phyloP scores from a whole-genome alignment of 805 yeast genomes.

The Geotrichum ghanense region DNA sequence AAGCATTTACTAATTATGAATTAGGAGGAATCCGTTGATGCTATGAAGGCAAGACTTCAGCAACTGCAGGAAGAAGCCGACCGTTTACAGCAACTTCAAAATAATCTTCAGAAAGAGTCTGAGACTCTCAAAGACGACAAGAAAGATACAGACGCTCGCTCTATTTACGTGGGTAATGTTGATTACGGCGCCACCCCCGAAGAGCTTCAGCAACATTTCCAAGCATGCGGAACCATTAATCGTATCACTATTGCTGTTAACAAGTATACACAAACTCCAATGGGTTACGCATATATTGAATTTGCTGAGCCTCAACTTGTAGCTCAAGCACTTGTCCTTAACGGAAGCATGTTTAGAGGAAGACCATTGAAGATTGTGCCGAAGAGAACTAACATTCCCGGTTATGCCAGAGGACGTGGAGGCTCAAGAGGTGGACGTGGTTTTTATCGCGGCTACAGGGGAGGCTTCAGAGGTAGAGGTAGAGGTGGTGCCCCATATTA shows the following conservation, averaged over 20 bases:
- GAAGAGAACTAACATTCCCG: conserved; percentile 76
- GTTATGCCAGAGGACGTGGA: conserved; percentile 46
- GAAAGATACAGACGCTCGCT: conserved; percentile 62
- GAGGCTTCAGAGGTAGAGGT: conserved; percentile 32
- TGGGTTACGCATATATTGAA: conserved; percentile 81
- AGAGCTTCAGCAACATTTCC: conserved; percentile 66
- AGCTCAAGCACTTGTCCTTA: conserved; percentile 49
- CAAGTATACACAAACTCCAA: conserved; percentile 68
- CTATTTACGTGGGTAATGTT: conserved; percentile 75
- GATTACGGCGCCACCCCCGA: conserved; percentile 71
- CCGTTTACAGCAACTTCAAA: conserved; percentile 47
- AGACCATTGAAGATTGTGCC: conserved; percentile 63
- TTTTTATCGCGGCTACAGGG: conserved; percentile 23
- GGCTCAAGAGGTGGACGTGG: conserved; percentile 32
- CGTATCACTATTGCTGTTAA: conserved; percentile 70
- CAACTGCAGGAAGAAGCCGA: conserved; percentile 57
- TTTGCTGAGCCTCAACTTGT: conserved; percentile 61
- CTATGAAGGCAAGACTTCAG: conserved; percentile 35
- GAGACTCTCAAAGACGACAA: conserved; percentile 35
- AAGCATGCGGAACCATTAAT: conserved; percentile 58
- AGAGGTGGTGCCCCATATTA: conserved; percentile 28
- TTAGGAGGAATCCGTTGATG: conserved; percentile 20
- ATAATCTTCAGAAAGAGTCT: conserved; percentile 32
- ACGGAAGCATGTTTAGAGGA: conserved; percentile 57
- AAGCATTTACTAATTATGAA: too few species aligned